Conservation (phyloP, 306 rosid genomes). For the Begonia peltatifolia region DNA sequence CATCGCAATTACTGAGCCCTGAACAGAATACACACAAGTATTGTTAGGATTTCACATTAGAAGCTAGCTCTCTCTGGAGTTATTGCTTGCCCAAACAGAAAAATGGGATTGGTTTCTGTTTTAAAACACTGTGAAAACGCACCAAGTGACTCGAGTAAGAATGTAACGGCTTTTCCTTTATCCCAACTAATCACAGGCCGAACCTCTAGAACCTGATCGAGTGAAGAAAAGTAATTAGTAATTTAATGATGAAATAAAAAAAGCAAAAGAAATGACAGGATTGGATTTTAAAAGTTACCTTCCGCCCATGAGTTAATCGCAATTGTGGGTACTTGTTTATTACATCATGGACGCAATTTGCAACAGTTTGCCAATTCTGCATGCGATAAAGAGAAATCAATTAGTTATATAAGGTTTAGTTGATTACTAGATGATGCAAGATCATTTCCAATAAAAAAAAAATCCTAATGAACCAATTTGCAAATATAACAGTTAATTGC, state of each 20-base stretch:
- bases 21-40: no score
- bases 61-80: no score
- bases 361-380: conserved; percentile 66
- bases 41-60: no score
- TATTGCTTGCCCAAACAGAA: no score
- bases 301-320: conserved; percentile 81
- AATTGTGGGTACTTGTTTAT: conserved; percentile 51
- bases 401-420: no score
- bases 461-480: no score
- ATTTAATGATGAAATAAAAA: not conserved
- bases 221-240: not conserved
- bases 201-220: conserved; percentile 77
- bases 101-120: not conserved
- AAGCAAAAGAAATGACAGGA: not conserved
- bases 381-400: not conserved
- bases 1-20: conserved; percentile 56
- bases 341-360: conserved; percentile 41
- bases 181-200: conserved; percentile 90
- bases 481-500: conserved; percentile 3
- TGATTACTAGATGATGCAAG: no score
- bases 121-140: not conserved
- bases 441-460: no score
- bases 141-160: conserved; percentile 94
- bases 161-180: conserved; percentile 92
- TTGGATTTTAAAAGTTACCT: conserved; percentile 32